Evolutionary conservation across 2,329 filamentous ascomycete genomes (phyloP).

Genomic region (Cryphonectria naterciae): DNA sequence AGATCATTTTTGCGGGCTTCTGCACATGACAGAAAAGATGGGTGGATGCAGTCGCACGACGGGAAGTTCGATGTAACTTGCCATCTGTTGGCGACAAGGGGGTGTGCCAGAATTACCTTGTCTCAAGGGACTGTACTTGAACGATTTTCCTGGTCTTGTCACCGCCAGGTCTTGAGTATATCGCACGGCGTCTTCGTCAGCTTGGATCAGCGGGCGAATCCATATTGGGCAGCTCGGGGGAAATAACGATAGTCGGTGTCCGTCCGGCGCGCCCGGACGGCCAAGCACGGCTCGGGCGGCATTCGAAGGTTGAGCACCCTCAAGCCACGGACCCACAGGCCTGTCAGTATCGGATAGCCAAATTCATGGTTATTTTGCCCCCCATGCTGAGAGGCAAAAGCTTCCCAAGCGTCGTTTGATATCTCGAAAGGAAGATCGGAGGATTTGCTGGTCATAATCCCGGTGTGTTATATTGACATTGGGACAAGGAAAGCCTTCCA

Average conservation of each 20-base stretch:
- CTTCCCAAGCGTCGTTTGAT: constrained; percentile 1
- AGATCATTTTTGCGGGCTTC: background rate
- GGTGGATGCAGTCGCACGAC: background rate
- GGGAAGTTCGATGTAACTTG: background rate
- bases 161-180: background rate
- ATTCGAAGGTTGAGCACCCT: background rate
- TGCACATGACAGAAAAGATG: background rate
- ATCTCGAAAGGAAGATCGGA: constrained; percentile 7
- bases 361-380: background rate
- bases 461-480: background rate
- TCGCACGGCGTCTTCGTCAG: background rate
- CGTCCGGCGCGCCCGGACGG: constrained; percentile 7
- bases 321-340: constrained; percentile 7
- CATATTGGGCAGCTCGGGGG: constrained; percentile 20
- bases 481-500: background rate
- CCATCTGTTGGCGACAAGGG: background rate
- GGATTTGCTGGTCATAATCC: background rate
- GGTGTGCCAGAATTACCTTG: background rate
- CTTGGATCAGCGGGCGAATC: constrained; percentile 5
- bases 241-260: constrained; percentile 20
- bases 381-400: constrained; percentile 3
- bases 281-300: constrained; percentile 4
- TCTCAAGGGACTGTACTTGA: background rate
- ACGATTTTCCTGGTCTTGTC: background rate
- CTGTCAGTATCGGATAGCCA: background rate